phyloP scores from a whole-genome alignment of 2,329 filamentous ascomycete species.

The Aciculosporium take region DNA sequence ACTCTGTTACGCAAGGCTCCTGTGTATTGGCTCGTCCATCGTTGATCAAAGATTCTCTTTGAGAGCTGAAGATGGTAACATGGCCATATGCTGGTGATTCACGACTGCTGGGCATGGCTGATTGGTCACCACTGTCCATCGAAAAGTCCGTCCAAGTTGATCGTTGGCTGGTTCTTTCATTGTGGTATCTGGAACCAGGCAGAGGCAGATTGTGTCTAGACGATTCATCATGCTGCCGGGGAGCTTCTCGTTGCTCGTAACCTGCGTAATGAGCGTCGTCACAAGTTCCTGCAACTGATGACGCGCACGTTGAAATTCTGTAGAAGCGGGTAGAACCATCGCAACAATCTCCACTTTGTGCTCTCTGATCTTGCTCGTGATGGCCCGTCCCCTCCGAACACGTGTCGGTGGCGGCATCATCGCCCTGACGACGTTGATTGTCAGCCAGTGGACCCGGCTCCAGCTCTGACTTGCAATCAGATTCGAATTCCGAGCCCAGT shows the following conservation, averaged over 20 bases:
- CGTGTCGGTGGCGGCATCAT: slow-evolving; percentile 21
- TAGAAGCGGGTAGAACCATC: slow-evolving; percentile 19
- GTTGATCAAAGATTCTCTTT: slow-evolving; percentile 4
- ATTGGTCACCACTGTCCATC: slow-evolving; percentile 35
- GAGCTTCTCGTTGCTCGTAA: slow-evolving; percentile 12
- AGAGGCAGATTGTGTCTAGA: slow-evolving; percentile 32
- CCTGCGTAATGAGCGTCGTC: slow-evolving; percentile 15
- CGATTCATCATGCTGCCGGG: slow-evolving; percentile 15
- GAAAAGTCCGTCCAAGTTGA: slow-evolving; percentile 49
- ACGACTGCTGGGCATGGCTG: slow-evolving; percentile 14
- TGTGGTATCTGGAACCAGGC: slow-evolving; percentile 28
- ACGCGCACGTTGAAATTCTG: slow-evolving; percentile 26
- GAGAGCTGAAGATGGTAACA: slow-evolving; percentile 18
- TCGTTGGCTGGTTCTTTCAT: slow-evolving; percentile 37
- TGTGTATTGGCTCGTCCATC: background rate
- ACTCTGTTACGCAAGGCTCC: slow-evolving; percentile 12
- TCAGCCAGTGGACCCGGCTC: slow-evolving; percentile 15
- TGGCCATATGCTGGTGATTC: slow-evolving; percentile 17
- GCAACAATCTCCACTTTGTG: slow-evolving; percentile 15
- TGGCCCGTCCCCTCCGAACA: slow-evolving; percentile 23
- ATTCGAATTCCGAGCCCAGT: slow-evolving; percentile 22
- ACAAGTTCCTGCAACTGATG: slow-evolving; percentile 18
- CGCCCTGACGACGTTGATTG: slow-evolving; percentile 14
- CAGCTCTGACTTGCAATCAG: slow-evolving; percentile 24
- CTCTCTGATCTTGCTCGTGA: slow-evolving; percentile 12